These are phyloP conservation scores for Cystofilobasidium capitatum DNA, from an alignment of 768 basidiomycete genomes.

Conservation along the genomic window DNA sequence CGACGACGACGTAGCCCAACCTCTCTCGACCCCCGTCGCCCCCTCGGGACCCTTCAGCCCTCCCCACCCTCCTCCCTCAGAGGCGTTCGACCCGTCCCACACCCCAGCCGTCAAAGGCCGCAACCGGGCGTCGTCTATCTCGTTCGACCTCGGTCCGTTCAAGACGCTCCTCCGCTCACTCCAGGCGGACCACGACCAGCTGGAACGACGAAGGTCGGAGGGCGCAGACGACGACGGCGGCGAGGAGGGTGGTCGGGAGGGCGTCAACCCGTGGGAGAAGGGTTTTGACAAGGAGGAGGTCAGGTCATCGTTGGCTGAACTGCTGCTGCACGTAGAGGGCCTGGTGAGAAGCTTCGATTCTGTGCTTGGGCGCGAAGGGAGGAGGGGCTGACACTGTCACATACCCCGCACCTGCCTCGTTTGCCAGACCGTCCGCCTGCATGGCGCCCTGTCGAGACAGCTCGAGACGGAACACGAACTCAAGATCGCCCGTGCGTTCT, in stretches of 20 bases:
- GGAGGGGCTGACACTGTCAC: background rate
- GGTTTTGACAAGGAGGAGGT: conserved; percentile 2
- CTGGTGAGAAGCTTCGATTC: conserved; percentile 51
- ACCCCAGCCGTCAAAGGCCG: background rate
- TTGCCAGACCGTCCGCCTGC: conserved; percentile 18
- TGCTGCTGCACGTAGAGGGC: conserved; percentile 36
- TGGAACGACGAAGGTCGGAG: background rate
- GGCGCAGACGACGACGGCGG: background rate
- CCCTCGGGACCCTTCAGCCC: too few relatives aligned
- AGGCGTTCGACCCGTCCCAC: too few relatives aligned
- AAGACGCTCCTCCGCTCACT: conserved; percentile 1
- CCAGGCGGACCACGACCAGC: background rate
- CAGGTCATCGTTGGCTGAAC: conserved; percentile 1
- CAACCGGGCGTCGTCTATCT: background rate
- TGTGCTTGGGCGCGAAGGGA: background rate
- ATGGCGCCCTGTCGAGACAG: conserved; percentile 18
- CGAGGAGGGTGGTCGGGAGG: background rate
- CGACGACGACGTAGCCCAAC: too few relatives aligned
- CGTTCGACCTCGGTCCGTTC: conserved; percentile 14
- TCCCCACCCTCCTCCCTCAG: too few relatives aligned
- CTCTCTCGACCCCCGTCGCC: too few relatives aligned
- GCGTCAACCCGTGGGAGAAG: background rate
- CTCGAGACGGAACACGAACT: conserved; percentile 26
- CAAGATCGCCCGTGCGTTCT: conserved; percentile 17
- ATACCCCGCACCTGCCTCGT: background rate